Conservation (phyloP, 176 grass and related monocot species). For the Chloris gayana region DNA sequence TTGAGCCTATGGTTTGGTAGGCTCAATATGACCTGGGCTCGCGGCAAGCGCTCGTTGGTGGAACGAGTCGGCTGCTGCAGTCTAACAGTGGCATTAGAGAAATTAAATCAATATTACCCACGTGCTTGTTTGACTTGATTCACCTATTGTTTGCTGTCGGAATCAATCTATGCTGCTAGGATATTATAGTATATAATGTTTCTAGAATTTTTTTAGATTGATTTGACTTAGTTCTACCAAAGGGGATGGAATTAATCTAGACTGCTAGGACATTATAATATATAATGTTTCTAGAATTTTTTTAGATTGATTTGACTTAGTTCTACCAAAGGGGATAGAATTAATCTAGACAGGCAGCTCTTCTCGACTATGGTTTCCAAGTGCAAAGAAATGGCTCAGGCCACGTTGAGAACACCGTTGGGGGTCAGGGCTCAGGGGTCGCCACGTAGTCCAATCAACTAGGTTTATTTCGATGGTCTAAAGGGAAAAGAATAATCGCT, state of each 20-base stretch:
- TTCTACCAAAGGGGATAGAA: neutral
- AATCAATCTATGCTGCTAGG: neutral
- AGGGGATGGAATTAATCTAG: too few species aligned
- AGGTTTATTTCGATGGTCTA: neutral
- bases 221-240: too few species aligned
- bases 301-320: slow-evolving; percentile 18
- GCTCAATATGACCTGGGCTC: too few species aligned
- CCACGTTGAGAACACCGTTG: neutral
- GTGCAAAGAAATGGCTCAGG: neutral
- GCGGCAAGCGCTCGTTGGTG: too few species aligned
- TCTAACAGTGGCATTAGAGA: too few species aligned
- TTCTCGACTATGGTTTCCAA: neutral
- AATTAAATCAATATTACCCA: slow-evolving; percentile 19
- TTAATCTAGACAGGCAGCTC: neutral
- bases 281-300: too few species aligned
- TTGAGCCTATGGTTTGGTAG: too few species aligned
- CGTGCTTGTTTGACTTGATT: slow-evolving; percentile 34
- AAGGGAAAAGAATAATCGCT: neutral
- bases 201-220: neutral
- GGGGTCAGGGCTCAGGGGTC: neutral
- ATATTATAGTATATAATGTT: neutral
- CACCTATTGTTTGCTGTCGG: slow-evolving; percentile 8
- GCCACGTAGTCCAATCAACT: neutral
- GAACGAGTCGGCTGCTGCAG: too few species aligned
- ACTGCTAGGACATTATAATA: too few species aligned